These are phyloP conservation scores for Neonectria magnoliae DNA, from an alignment of 2,329 filamentous ascomycete genomes.

Conservation along the genomic window DNA sequence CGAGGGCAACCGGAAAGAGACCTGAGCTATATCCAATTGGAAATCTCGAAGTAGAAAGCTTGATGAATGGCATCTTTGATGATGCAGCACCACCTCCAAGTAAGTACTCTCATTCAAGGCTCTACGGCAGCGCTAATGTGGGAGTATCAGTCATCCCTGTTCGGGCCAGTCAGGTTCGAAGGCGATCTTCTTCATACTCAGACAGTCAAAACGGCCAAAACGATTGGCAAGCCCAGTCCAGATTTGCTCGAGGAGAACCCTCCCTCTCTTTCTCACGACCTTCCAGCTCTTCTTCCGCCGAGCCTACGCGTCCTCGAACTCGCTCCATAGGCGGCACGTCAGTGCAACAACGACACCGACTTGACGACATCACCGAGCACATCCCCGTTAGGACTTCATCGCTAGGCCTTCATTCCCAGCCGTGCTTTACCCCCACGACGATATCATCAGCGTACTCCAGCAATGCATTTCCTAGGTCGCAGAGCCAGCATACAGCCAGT, in stretches of 20 bases:
- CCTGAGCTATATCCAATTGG: slow-evolving; percentile 22
- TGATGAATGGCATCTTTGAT: slow-evolving; percentile 26
- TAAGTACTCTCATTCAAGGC: slow-evolving; percentile 1
- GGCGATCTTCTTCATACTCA: slow-evolving; percentile 20
- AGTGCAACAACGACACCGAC: slow-evolving; percentile 27
- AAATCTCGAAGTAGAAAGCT: slow-evolving; percentile 32
- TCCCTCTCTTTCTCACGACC: slow-evolving; percentile 33
- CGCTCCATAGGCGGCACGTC: slow-evolving; percentile 35
- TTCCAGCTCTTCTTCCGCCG: slow-evolving; percentile 39
- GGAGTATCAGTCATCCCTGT: slow-evolving; percentile 24
- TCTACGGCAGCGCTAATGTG: slow-evolving; percentile 5
- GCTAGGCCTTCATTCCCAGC: slow-evolving; percentile 50
- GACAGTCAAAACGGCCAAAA: slow-evolving; percentile 22
- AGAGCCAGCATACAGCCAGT: slow-evolving; percentile 56
- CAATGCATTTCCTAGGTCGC: slow-evolving; percentile 51
- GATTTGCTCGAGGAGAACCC: slow-evolving; percentile 26
- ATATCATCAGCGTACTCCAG: slow-evolving; percentile 50
- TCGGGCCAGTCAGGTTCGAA: slow-evolving; percentile 25
- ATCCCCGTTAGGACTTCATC: slow-evolving; percentile 49
- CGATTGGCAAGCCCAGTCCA: slow-evolving; percentile 22
- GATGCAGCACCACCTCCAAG: slow-evolving; percentile 35
- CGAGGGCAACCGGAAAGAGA: slow-evolving; percentile 33
- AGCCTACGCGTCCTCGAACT: slow-evolving; percentile 31
- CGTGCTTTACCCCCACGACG: slow-evolving; percentile 48
- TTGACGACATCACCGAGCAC: slow-evolving; percentile 50